phyloP scores from a whole-genome alignment of 2,329 filamentous ascomycete species.

The Bipolaris cookei region DNA sequence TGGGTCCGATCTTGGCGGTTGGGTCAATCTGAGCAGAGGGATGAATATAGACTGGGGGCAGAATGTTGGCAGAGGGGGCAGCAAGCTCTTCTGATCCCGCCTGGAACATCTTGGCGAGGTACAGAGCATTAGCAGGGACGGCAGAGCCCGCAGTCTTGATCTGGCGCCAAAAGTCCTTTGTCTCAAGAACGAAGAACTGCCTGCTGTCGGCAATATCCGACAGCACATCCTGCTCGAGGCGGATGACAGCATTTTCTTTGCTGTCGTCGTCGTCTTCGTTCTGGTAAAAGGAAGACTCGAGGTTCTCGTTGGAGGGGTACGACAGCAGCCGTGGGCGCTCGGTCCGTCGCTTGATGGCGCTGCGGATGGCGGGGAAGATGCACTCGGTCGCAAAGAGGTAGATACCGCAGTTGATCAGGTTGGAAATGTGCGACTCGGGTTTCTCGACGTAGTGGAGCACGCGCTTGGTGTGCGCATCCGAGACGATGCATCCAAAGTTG shows the following conservation, averaged over 20 bases:
- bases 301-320: slow-evolving; percentile 95
- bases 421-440: slow-evolving; percentile 95
- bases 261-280: slow-evolving; percentile 73
- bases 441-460: slow-evolving; percentile 99
- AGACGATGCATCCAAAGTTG: slow-evolving; percentile 98
- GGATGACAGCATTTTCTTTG: slow-evolving; percentile 83
- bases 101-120: slow-evolving; percentile 93
- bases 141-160: slow-evolving; percentile 99
- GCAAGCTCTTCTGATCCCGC: slow-evolving; percentile 80
- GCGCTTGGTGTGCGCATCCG: slow-evolving; percentile 88
- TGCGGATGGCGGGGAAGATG: slow-evolving; percentile 95
- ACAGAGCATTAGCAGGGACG: slow-evolving; percentile 94
- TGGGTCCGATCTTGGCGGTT: slow-evolving; percentile 93
- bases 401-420: slow-evolving; percentile 98
- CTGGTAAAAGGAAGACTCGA: slow-evolving; percentile 71
- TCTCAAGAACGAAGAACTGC: slow-evolving; percentile 98
- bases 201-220: slow-evolving; percentile 95
- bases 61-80: slow-evolving; percentile 81
- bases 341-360: slow-evolving; percentile 91
- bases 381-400: slow-evolving; percentile 96
- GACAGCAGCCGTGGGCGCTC: slow-evolving; percentile 89
- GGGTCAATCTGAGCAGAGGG: slow-evolving; percentile 89
- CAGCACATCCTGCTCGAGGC: slow-evolving; percentile 95
- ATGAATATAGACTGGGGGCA: slow-evolving; percentile 94
- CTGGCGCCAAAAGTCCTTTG: slow-evolving; percentile 99